phyloP scores from a whole-genome alignment of 495 filamentous ascomycete genomes.

The Talaromyces nanjingensis region DNA sequence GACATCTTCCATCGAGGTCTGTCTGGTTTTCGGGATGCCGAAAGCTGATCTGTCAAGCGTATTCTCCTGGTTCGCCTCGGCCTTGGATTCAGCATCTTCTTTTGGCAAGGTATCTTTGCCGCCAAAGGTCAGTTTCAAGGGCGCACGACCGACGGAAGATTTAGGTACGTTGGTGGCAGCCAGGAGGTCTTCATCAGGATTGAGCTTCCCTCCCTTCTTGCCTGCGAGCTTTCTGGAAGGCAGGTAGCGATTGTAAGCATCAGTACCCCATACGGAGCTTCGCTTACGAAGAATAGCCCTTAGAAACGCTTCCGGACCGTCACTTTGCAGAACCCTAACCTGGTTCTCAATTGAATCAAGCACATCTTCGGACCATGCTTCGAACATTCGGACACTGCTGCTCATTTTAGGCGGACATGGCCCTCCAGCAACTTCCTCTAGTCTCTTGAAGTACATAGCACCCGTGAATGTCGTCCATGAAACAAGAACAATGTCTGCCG shows the following conservation, averaged over 20 bases:
- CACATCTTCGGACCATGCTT: conserved; percentile 47
- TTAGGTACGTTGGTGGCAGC: not conserved
- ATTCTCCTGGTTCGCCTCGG: not conserved
- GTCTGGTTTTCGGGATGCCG: conserved; percentile 14
- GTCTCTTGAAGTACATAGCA: conserved; percentile 37
- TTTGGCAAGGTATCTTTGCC: not conserved
- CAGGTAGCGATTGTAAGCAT: conserved; percentile 7
- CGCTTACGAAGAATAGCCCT: conserved; percentile 22
- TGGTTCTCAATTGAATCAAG: conserved; percentile 30
- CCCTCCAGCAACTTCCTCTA: conserved; percentile 45
- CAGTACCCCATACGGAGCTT: conserved; percentile 10
- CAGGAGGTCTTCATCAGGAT: conserved; percentile 6
- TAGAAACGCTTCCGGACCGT: conserved; percentile 22
- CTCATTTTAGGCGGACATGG: conserved; percentile 28
- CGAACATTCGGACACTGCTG: conserved; percentile 38
- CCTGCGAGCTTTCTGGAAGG: conserved; percentile 6
- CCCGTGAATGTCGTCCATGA: conserved; percentile 39
- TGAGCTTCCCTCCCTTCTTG: conserved; percentile 3
- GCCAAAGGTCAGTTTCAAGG: not conserved
- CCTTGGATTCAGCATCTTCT: not conserved
- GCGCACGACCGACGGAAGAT: not conserved
- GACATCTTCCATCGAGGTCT: conserved; percentile 9
- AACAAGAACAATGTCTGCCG: conserved; percentile 52
- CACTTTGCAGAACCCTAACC: conserved; percentile 25
- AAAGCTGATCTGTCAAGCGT: conserved; percentile 10